These are phyloP conservation scores for Chlorella variabilis DNA, from an alignment of 163 green algal species.

Conservation along the genomic window DNA sequence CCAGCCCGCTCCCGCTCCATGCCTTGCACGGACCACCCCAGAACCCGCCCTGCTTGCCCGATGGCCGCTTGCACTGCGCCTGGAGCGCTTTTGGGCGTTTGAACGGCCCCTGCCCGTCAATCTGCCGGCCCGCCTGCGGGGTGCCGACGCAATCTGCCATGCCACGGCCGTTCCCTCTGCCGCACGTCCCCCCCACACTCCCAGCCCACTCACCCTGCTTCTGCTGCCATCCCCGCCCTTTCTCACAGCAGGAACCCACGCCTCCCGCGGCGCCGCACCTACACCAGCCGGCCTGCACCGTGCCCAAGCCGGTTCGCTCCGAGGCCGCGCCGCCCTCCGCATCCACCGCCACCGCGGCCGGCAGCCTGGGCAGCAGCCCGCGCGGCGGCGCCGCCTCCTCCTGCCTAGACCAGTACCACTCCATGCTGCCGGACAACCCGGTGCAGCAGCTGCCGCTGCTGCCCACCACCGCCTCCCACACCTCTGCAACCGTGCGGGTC, in stretches of 20 bases:
- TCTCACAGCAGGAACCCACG: background rate
- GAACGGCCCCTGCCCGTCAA: no score
- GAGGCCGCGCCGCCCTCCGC: background rate
- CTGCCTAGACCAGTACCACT: conserved; percentile 26
- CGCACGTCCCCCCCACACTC: no score
- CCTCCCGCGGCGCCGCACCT: background rate
- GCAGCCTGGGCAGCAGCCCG: conserved; percentile 7
- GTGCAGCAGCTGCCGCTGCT: conserved; percentile 31
- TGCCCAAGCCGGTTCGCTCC: background rate
- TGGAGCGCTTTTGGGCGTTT: no score
- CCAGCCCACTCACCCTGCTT: no score
- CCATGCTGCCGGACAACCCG: conserved; percentile 24
- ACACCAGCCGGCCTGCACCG: background rate
- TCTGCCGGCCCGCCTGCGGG: no score
- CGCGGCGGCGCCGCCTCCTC: background rate
- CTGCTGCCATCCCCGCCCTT: no score
- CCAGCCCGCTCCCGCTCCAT: no score
- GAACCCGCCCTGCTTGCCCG: no score
- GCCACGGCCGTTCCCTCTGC: no score
- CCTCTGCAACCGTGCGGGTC: background rate
- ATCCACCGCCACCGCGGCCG: background rate
- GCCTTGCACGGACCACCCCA: no score
- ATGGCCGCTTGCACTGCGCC: no score
- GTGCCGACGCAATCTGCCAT: no score
- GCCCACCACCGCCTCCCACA: conserved; percentile 3